Evolutionary conservation across 805 yeast species (phyloP).

Genomic region (Candida pini): DNA sequence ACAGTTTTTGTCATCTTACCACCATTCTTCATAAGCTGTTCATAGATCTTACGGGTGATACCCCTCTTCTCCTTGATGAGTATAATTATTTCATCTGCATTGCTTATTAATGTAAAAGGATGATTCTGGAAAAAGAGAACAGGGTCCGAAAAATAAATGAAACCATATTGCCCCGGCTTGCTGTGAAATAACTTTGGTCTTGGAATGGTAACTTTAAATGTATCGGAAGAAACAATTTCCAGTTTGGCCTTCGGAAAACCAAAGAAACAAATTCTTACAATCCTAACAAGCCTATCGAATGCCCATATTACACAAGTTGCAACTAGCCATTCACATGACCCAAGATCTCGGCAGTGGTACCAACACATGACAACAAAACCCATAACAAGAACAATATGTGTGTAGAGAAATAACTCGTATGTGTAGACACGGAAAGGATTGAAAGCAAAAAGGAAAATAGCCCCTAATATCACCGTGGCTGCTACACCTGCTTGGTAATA

Average conservation of each 20-base stretch:
- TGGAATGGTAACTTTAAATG: conserved; percentile 41
- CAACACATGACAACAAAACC: too few relatives aligned
- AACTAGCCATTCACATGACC: too few relatives aligned
- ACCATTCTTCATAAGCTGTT: conserved; percentile 26
- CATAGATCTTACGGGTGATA: conserved; percentile 38
- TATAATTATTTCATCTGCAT: conserved; percentile 31
- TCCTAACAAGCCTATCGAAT: too few relatives aligned
- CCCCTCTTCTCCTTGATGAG: conserved; percentile 49
- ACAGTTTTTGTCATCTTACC: conserved; percentile 27
- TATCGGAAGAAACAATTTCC: conserved; percentile 20
- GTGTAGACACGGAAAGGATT: too few relatives aligned
- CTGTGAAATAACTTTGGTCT: conserved; percentile 46
- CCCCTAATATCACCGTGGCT: too few relatives aligned
- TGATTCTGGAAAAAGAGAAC: conserved; percentile 63
- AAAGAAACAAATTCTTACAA: conserved; percentile 18
- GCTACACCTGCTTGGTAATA: too few relatives aligned
- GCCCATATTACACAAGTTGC: too few relatives aligned
- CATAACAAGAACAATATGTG: too few relatives aligned
- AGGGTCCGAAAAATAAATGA: conserved; percentile 47
- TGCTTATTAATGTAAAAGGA: conserved; percentile 55
- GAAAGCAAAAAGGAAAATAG: too few relatives aligned
- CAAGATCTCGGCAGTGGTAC: too few relatives aligned
- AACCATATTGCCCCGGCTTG: conserved; percentile 53
- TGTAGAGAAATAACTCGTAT: too few relatives aligned
- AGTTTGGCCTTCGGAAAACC: conserved; percentile 21